These are phyloP conservation scores for Ceratobasidium papillatum DNA, from an alignment of 1,284 basidiomycete species.

Conservation along the genomic window DNA sequence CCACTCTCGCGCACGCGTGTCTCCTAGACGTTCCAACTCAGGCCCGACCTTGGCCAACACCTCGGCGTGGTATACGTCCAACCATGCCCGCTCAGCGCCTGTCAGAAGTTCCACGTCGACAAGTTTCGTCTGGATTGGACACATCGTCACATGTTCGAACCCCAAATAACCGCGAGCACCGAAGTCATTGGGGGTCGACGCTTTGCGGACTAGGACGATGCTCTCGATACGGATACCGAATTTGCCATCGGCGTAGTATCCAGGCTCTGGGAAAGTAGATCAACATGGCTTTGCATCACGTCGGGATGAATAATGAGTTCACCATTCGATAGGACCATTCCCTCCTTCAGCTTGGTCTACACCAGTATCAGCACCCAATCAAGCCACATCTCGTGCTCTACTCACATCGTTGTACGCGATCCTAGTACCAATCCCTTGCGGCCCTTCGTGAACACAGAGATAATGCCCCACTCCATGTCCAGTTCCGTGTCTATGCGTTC, in stretches of 20 bases:
- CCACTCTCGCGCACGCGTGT: constrained; percentile 80
- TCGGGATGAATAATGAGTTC: constrained; percentile 26
- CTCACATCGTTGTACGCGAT: constrained; percentile 61
- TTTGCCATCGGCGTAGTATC: constrained; percentile 90
- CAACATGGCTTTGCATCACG: neutral
- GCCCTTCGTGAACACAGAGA: constrained; percentile 94
- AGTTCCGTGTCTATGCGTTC: constrained; percentile 75
- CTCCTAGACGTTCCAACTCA: constrained; percentile 65
- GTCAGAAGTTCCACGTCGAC: constrained; percentile 74
- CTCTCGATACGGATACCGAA: constrained; percentile 96
- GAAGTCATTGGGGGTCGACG: constrained; percentile 82
- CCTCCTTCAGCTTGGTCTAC: constrained; percentile 71
- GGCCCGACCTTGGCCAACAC: constrained; percentile 80
- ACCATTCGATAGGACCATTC: constrained; percentile 92
- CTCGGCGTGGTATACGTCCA: constrained; percentile 87
- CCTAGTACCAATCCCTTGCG: constrained; percentile 86
- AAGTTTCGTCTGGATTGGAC: constrained; percentile 89
- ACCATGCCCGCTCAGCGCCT: constrained; percentile 76
- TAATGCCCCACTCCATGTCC: constrained; percentile 94
- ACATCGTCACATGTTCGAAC: constrained; percentile 89
- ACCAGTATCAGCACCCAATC: neutral
- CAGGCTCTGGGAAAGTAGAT: constrained; percentile 69
- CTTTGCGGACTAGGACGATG: constrained; percentile 78
- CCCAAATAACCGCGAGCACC: constrained; percentile 82
- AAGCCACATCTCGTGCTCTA: neutral